phyloP scores from a whole-genome alignment of 2,329 filamentous ascomycete species.

The Trichoderma sp. region DNA sequence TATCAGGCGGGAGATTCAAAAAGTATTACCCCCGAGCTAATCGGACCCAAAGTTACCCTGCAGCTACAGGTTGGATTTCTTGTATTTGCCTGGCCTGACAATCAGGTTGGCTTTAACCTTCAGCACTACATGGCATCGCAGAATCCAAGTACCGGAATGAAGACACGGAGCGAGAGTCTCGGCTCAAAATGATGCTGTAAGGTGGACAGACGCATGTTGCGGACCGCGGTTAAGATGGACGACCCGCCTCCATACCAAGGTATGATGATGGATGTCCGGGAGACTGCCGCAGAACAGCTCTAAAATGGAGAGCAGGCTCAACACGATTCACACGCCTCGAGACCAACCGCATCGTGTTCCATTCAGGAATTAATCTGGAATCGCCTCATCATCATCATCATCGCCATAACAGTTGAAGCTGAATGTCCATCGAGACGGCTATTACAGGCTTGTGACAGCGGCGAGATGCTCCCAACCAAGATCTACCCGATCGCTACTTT shows the following conservation, averaged over 20 bases:
- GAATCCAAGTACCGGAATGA: no score
- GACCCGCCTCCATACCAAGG: background rate
- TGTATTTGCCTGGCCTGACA: no score
- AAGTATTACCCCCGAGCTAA: no score
- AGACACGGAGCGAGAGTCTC: background rate
- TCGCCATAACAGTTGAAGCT: no score
- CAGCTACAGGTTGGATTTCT: no score
- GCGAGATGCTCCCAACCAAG: background rate
- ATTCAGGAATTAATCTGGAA: background rate
- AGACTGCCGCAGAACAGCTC: no score
- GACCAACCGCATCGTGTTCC: background rate
- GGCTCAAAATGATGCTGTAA: background rate
- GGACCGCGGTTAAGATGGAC: slow-evolving; percentile 53
- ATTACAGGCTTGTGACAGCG: slow-evolving; percentile 24
- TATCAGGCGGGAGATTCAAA: no score
- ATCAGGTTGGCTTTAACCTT: no score
- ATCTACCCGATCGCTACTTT: slow-evolving; percentile 19
- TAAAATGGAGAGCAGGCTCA: no score
- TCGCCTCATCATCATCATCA: background rate
- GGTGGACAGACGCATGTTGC: background rate
- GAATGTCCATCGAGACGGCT: background rate
- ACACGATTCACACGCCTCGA: background rate
- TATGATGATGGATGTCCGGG: background rate
- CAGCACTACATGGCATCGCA: no score
- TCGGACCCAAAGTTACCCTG: no score